Base-by-base conservation (phyloP, 371 early-diverging fungal genomes). In the Cokeromyces recurvatus region DNA sequence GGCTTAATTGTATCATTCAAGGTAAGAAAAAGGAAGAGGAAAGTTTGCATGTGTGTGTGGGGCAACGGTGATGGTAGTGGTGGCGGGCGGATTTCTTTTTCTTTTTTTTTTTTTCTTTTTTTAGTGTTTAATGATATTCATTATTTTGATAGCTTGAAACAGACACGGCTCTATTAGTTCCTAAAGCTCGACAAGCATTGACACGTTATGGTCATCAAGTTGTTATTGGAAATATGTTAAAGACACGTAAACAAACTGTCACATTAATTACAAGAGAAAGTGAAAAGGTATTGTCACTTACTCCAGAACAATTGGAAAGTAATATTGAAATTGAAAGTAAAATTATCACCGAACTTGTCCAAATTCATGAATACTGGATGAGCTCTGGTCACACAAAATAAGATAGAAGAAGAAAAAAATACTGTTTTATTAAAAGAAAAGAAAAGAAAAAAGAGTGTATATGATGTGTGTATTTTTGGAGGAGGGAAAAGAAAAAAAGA, bases 1-100 rank as follows among this genome's bases (percentile, higher is more conserved):
- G 91, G 90, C 0, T 87, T 89, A 50, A 87, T 94, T 46, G 89
- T 98, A 8, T 96, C 97, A 3, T 98, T 98, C 76, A 98, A 98
- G 78, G 87, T 85, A 69, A 40, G 7, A 3, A 47, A 4, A 29
- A 15, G 25, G 22, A 37, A 29, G 41, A 38, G 32, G 46, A 37
- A 32, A 4, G 1, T n/a, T n/a, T n/a, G n/a, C n/a, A n/a, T n/a
- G n/a, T n/a, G n/a, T n/a, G n/a, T n/a, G n/a, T n/a, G n/a, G n/a
- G n/a, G n/a, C n/a, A n/a, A n/a, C n/a, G n/a, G n/a, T n/a, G n/a
- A n/a, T n/a, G n/a, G n/a, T n/a, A n/a, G n/a, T n/a, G n/a, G n/a
- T n/a, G n/a, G n/a, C n/a, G n/a, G n/a, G n/a, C n/a, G n/a, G n/a
- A n/a, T n/a, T n/a, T n/a, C n/a, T n/a, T n/a, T n/a, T n/a, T n/a